These are phyloP conservation scores for Medicago ruthenica DNA, from an alignment of 306 rosid species.

Conservation along the genomic window DNA sequence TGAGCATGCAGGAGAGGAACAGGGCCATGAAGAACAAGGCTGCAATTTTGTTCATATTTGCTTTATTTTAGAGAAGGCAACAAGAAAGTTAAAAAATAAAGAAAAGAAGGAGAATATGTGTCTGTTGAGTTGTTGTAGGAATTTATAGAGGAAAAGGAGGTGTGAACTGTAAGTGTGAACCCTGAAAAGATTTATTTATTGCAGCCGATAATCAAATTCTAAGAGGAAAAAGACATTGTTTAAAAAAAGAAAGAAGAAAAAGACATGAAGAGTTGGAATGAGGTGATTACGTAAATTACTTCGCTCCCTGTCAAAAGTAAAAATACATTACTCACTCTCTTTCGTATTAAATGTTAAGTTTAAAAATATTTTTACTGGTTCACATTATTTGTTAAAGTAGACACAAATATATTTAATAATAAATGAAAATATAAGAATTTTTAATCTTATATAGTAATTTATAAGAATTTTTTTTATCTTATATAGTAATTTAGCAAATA, in stretches of 20 bases:
- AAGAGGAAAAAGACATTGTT: not conserved
- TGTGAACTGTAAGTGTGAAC: conserved; percentile 43
- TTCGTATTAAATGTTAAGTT: no score
- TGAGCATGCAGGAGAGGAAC: conserved; percentile 42
- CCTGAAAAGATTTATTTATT: conserved; percentile 34
- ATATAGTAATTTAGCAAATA: no score
- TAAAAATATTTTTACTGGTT: no score
- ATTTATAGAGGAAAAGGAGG: conserved; percentile 44
- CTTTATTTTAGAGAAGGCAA: conserved; percentile 5
- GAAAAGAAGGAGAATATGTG: not conserved
- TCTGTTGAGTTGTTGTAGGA: conserved; percentile 29
- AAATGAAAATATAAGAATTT: no score
- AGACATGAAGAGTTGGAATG: not conserved
- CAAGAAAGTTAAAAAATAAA: not conserved
- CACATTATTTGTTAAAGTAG: no score
- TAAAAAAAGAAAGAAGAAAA: not conserved
- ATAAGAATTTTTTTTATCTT: no score
- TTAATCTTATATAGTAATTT: no score
- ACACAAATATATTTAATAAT: no score
- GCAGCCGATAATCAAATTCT: not conserved
- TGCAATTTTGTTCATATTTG: conserved; percentile 45
- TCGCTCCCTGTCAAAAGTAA: no score
- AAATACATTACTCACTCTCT: no score
- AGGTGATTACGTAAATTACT: not conserved
- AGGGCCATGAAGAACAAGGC: conserved; percentile 45